Conservation (phyloP, 2,329 filamentous ascomycete species). For the Colletotrichum limetticola region DNA sequence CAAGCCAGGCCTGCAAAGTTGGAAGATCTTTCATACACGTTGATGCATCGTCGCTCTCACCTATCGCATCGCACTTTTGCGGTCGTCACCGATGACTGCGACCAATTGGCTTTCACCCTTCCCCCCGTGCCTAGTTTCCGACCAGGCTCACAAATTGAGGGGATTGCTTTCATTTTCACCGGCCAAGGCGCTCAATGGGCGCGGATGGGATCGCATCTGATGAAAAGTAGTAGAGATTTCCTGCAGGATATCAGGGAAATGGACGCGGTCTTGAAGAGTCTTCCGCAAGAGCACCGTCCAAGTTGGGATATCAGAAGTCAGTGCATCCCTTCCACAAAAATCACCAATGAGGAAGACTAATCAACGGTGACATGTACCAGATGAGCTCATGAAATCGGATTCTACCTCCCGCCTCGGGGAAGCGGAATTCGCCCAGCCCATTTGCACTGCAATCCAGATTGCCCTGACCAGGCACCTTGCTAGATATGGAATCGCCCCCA, state of each 20-base stretch:
- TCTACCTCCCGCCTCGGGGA: conserved; percentile 34
- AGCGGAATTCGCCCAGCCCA: conserved; percentile 53
- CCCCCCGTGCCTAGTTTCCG: conserved; percentile 26
- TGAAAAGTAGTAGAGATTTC: conserved; percentile 28
- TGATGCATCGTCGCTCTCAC: conserved; percentile 43
- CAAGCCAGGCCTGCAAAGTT: conserved; percentile 21
- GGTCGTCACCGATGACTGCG: conserved; percentile 32
- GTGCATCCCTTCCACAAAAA: not conserved
- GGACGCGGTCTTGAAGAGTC: conserved; percentile 35
- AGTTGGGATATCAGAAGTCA: conserved; percentile 37
- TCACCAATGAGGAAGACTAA: not conserved
- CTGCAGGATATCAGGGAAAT: conserved; percentile 28
- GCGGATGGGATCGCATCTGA: conserved; percentile 49
- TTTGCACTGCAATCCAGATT: conserved; percentile 66
- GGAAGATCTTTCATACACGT: conserved; percentile 43
- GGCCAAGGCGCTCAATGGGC: conserved; percentile 59
- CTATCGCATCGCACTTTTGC: conserved; percentile 39
- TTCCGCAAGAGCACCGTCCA: conserved; percentile 38
- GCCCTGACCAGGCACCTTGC: conserved; percentile 51
- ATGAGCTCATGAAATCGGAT: conserved; percentile 16
- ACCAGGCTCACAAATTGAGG: conserved; percentile 8
- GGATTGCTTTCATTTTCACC: conserved; percentile 48
- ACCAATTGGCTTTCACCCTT: conserved; percentile 38
- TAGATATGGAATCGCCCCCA: conserved; percentile 42
- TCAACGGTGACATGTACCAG: not conserved